Evolutionary conservation across 768 basidiomycete genomes (phyloP).

Genomic region (Boletus pseudopeckii): DNA sequence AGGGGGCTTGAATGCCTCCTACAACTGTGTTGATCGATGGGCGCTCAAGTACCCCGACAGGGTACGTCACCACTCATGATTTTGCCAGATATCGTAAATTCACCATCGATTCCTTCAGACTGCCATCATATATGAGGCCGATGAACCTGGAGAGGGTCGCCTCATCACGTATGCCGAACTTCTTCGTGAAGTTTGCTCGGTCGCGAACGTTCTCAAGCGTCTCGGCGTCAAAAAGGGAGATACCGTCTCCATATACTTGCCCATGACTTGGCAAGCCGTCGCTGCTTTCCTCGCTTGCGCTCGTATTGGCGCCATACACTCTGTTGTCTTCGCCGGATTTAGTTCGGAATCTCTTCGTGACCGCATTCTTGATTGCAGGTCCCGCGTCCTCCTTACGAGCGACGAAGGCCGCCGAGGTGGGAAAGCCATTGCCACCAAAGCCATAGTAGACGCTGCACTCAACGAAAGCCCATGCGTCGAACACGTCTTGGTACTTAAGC

Average conservation of each 20-base stretch:
- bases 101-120: constrained; percentile 43
- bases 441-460: constrained; percentile 89
- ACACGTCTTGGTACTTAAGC: constrained; percentile 83
- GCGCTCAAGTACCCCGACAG: constrained; percentile 86
- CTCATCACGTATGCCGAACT: constrained; percentile 82
- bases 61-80: constrained; percentile 35
- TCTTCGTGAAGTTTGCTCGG: constrained; percentile 79
- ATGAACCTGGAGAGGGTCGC: constrained; percentile 81
- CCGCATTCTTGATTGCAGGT: constrained; percentile 84
- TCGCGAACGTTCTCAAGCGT: constrained; percentile 89
- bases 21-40: constrained; percentile 98
- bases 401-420: constrained; percentile 95
- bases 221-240: constrained; percentile 95
- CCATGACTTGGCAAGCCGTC: constrained; percentile 94
- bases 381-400: constrained; percentile 88
- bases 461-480: constrained; percentile 82
- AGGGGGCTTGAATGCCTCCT: constrained; percentile 86
- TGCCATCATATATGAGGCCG: constrained; percentile 98
- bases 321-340: constrained; percentile 97
- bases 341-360: constrained; percentile 92
- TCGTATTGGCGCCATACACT: constrained; percentile 94
- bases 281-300: constrained; percentile 98
- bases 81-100: neutral
- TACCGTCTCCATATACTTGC: constrained; percentile 88
- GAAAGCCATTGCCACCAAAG: constrained; percentile 91